Evolutionary conservation across 2,329 filamentous ascomycete species (phyloP), one percentile per base, ranked within the genome.

Genomic region (Xylariomycetidae sp.): DNA sequence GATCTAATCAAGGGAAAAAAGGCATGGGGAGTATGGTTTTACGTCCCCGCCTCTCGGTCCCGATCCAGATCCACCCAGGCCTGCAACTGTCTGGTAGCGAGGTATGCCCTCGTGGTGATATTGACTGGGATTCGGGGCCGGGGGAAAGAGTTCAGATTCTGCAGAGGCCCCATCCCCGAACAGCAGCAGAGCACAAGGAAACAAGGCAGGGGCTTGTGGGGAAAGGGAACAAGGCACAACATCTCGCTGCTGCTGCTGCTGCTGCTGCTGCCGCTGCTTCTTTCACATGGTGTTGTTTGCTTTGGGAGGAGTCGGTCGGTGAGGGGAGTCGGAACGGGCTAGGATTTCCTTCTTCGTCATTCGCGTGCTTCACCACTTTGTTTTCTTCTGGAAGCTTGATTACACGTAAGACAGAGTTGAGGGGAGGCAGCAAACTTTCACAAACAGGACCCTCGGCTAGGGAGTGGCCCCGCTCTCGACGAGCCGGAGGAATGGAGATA

Each of bases 401-500:
- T n/a, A n/a, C n/a, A n/a, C n/a, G n/a, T 25, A 26, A 32, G 24
- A 17, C 25, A 34, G 27, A 27, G 24, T 32, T 22, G 27, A 23
- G 15, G 19, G 13, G 20, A 19, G 27, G 27, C 25, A 17, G 19
- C 24, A 29, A 7, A 24, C 20, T 27, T 38, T 25, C 25, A 37
- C 30, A 25, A 37, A 31, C 29, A 31, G 19, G 29, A 25, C 13
- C 15, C 25, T 19, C 34, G 29, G 10, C 13, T 19, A 29, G 38
- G 25, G 27, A 19, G 10, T 38, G 16, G 23, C 33, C 25, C 27
- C 20, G 27, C 30, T 29, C 17, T 19, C 29, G 16, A 30, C 26
- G 23, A 32, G 33, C 35, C 31, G n/a, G n/a, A n/a, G n/a, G 31
- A 13, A 28, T 26, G 29, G 29, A 31, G 31, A 40, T 40, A 25